A percentile compares a stretch with the other conserved stretches of the same genome.
Conservation (phyloP, 2,329 filamentous ascomycete species). For the Diaporthe humulicola region DNA sequence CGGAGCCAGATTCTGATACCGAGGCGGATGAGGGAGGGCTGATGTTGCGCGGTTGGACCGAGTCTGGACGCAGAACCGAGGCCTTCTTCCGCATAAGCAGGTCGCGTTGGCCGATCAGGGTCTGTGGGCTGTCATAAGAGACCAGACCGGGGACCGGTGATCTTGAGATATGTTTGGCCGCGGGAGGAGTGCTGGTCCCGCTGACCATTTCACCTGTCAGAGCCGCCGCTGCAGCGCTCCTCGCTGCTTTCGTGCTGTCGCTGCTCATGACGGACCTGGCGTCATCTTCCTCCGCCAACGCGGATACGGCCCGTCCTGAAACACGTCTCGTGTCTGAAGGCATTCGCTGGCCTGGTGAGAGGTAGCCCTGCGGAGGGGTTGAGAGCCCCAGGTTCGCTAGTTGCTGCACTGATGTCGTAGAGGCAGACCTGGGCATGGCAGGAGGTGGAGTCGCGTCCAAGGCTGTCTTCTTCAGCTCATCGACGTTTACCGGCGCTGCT, state of each 20-base stretch:
- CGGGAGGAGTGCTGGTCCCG: conserved; percentile 33
- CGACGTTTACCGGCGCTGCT: conserved; percentile 72
- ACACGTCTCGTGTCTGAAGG: conserved; percentile 11
- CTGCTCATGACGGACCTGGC: conserved; percentile 39
- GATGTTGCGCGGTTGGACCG: conserved; percentile 7
- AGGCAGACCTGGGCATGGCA: conserved; percentile 48
- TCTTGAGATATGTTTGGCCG: conserved; percentile 39
- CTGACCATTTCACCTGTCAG: conserved; percentile 33
- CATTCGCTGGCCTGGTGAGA: conserved; percentile 30
- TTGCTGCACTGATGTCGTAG: conserved; percentile 44
- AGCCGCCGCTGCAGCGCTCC: conserved; percentile 42
- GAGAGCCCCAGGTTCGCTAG: background rate
- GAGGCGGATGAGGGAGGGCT: conserved; percentile 42
- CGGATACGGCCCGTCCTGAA: background rate
- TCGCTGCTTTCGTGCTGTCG: conserved; percentile 36
- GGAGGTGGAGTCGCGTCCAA: conserved; percentile 61
- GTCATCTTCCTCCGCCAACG: conserved; percentile 60
- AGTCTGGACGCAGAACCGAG: conserved; percentile 45
- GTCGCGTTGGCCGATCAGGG: conserved; percentile 68
- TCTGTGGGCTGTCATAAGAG: conserved; percentile 66
- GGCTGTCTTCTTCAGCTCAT: conserved; percentile 75
- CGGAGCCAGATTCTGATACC: conserved; percentile 57
- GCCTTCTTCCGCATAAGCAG: conserved; percentile 64
- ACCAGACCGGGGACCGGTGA: conserved; percentile 59
- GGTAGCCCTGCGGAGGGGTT: conserved; percentile 31